These are phyloP conservation scores for Solanum infundibuliforme DNA, from an alignment of 257 asterid species.

Conservation along the genomic window DNA sequence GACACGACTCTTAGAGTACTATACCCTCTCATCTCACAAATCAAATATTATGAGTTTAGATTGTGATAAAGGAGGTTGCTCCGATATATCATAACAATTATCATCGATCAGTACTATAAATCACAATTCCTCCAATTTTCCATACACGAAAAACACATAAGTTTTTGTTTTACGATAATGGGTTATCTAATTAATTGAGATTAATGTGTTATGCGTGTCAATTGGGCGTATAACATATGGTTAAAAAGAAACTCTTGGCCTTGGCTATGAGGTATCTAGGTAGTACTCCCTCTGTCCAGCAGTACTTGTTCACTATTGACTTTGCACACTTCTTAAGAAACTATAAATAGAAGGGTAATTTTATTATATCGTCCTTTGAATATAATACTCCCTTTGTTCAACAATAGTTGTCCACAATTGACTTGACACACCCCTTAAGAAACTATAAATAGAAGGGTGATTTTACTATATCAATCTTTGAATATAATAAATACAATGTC, in stretches of 20 bases:
- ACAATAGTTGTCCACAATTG: too few species aligned
- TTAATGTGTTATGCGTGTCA: not conserved
- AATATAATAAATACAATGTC: too few species aligned
- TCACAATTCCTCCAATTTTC: not conserved
- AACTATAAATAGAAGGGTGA: too few species aligned
- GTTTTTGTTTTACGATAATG: not conserved
- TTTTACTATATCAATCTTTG: too few species aligned
- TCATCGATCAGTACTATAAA: not conserved
- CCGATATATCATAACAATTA: not conserved
- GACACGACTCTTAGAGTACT: not conserved
- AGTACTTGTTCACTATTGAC: too few species aligned
- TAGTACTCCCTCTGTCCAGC: not conserved
- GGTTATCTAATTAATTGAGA: not conserved
- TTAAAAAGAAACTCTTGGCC: not conserved
- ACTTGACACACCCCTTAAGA: too few species aligned
- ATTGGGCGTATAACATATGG: not conserved
- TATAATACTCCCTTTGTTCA: too few species aligned
- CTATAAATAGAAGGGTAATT: too few species aligned
- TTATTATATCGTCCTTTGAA: too few species aligned
- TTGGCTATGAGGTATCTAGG: not conserved
- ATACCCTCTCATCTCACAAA: not conserved
- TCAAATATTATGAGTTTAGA: not conserved
- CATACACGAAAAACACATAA: not conserved
- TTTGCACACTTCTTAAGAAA: too few species aligned
- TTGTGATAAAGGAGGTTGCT: not conserved